A percentile compares a stretch with the other conserved stretches of the same genome.
Evolutionary conservation across 345 rosid species (phyloP).

Genomic region (Populus deltoides): DNA sequence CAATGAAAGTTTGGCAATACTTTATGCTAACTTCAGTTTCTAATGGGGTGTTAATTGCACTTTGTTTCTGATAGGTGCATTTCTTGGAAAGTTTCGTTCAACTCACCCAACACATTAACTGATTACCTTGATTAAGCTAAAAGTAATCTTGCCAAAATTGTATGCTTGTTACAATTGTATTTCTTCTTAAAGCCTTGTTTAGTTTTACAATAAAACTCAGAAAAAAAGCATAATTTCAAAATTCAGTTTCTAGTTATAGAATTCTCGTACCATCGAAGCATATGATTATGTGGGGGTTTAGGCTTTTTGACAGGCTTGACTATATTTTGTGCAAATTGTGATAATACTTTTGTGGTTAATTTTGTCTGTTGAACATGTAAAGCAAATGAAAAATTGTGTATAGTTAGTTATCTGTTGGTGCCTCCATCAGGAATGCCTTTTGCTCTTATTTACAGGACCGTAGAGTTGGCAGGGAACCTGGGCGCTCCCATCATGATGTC

Average conservation of each 20-base stretch:
- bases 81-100: not conserved
- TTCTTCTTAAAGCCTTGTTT: not conserved
- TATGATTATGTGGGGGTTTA: not conserved
- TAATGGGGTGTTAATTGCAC: not conserved
- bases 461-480: constrained; percentile 51
- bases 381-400: not conserved
- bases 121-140: not conserved
- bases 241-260: too few species aligned
- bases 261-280: too few species aligned
- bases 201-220: too few species aligned
- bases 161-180: not conserved
- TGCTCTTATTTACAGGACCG: constrained; percentile 47
- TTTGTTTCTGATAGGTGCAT: not conserved
- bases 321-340: not conserved
- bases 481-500: constrained; percentile 27
- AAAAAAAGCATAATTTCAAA: too few species aligned
- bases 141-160: not conserved
- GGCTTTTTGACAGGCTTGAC: not conserved
- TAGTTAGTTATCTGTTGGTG: not conserved
- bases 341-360: not conserved
- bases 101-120: too few species aligned
- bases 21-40: not conserved
- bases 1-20: not conserved
- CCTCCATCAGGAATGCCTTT: not conserved
- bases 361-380: not conserved